Percentiles rank a stretch among this genome's conserved stretches.
Evolutionary conservation across 2,329 filamentous ascomycete species (phyloP).

Genomic region (Colletotrichum liriopes): DNA sequence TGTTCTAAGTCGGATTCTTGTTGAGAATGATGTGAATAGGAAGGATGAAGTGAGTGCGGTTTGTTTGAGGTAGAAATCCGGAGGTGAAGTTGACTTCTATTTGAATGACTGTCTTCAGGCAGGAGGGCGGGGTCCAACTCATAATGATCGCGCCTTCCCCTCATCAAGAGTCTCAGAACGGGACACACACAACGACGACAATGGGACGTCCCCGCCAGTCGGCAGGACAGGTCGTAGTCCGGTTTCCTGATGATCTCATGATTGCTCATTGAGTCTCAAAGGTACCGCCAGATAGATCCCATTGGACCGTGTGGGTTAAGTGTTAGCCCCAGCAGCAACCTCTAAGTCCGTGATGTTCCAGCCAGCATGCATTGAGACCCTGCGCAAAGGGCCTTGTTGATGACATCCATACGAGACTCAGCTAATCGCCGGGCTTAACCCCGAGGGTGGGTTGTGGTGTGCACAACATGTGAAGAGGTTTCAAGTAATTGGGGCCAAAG

Average conservation of each 20-base stretch:
- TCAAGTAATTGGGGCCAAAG: neutral
- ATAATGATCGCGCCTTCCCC: slow-evolving; percentile 19
- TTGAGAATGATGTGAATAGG: neutral
- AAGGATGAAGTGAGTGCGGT: neutral
- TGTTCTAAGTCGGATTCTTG: slow-evolving; percentile 1
- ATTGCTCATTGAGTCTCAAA: slow-evolving; percentile 6
- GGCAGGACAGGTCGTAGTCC: neutral
- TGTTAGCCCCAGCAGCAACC: slow-evolving; percentile 18
- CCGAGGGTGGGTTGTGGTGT: neutral
- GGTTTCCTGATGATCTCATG: slow-evolving; percentile 24
- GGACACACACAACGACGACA: neutral
- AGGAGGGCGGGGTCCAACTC: slow-evolving; percentile 23
- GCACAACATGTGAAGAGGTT: neutral
- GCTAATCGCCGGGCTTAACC: slow-evolving; percentile 21
- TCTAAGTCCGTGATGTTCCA: slow-evolving; percentile 24
- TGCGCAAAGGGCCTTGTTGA: neutral
- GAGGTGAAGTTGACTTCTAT: neutral
- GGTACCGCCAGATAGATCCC: neutral
- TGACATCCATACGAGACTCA: too few relatives aligned
- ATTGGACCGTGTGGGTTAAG: slow-evolving; percentile 32
- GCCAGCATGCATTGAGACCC: slow-evolving; percentile 12
- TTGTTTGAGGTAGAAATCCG: neutral
- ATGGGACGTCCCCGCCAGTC: neutral
- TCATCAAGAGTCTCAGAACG: neutral
- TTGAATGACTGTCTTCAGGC: neutral